Percentiles rank a stretch among this genome's conserved stretches.
These are phyloP conservation scores for Didymella pinodella DNA, from an alignment of 2,329 filamentous ascomycete species.

Conservation along the genomic window DNA sequence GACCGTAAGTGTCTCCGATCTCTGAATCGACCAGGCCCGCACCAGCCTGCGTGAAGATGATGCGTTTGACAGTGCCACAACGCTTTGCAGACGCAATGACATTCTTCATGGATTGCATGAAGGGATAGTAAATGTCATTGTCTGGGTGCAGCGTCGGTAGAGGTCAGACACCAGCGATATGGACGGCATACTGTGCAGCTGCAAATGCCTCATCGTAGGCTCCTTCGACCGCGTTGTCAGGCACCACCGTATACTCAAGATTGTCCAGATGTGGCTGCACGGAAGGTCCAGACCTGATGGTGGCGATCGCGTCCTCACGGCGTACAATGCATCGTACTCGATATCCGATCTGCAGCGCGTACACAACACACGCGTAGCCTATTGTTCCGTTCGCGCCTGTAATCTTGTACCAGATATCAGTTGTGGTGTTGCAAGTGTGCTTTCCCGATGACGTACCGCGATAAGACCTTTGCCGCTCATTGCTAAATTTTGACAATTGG, in stretches of 20 bases:
- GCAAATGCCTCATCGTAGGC: conserved; percentile 42
- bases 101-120: conserved; percentile 43
- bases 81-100: conserved; percentile 39
- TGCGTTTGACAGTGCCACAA: conserved; percentile 34
- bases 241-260: conserved; percentile 39
- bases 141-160: conserved; percentile 44
- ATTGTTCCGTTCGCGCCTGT: conserved; percentile 49
- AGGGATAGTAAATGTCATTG: conserved; percentile 45
- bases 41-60: conserved; percentile 48
- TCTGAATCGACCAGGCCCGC: conserved; percentile 44
- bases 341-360: conserved; percentile 40
- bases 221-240: conserved; percentile 37
- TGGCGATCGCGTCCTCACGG: conserved; percentile 35
- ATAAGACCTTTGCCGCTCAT: conserved; percentile 33
- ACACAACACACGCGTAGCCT: conserved; percentile 40
- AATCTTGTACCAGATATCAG: conserved; percentile 32
- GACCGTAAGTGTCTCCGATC: conserved; percentile 44
- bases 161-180: conserved; percentile 48
- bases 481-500: conserved; percentile 1
- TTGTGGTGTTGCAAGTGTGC: background rate
- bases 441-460: conserved; percentile 29
- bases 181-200: conserved; percentile 38
- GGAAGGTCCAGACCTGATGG: conserved; percentile 38
- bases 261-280: conserved; percentile 32
- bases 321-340: conserved; percentile 47